These are phyloP conservation scores for Eutypella sp. DNA, from an alignment of 2,329 filamentous ascomycete species.

Conservation along the genomic window DNA sequence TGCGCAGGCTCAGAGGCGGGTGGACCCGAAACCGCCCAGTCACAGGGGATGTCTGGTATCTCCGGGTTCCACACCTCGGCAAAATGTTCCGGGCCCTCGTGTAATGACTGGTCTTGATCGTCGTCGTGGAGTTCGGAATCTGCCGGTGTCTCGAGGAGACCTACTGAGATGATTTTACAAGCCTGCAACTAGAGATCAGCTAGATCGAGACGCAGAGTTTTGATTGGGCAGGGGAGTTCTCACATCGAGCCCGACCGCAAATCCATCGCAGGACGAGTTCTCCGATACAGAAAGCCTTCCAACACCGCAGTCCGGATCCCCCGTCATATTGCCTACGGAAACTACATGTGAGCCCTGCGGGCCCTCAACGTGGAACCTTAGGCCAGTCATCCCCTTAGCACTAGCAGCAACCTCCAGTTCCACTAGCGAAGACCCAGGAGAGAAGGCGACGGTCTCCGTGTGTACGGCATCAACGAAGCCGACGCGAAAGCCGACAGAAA, in stretches of 20 bases:
- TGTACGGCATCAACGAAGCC: slow-evolving; percentile 8
- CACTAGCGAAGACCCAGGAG: slow-evolving; percentile 2
- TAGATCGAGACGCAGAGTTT: background rate
- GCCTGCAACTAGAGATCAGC: background rate
- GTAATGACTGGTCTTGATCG: no score
- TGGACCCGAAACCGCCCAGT: slow-evolving; percentile 4
- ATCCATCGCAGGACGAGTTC: slow-evolving; percentile 1
- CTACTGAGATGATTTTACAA: slow-evolving; percentile 9
- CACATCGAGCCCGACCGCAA: slow-evolving; percentile 14
- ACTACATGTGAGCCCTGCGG: background rate
- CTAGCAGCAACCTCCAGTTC: slow-evolving; percentile 9
- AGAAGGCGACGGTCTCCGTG: slow-evolving; percentile 6
- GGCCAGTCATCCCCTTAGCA: slow-evolving; percentile 7
- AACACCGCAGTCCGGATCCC: slow-evolving; percentile 7
- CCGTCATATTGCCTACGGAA: slow-evolving; percentile 7
- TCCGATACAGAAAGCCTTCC: slow-evolving; percentile 1
- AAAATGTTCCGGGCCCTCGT: no score
- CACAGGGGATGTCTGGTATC: slow-evolving; percentile 4
- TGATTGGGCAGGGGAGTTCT: background rate
- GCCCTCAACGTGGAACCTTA: slow-evolving; percentile 9
- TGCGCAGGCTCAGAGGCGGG: background rate
- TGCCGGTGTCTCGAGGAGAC: slow-evolving; percentile 6
- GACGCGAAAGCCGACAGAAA: slow-evolving; percentile 1
- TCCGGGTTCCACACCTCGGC: slow-evolving; percentile 14
- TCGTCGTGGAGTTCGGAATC: no score